Base-by-base conservation (phyloP, 2,329 filamentous ascomycete genomes). In the Orbilia javanica region DNA sequence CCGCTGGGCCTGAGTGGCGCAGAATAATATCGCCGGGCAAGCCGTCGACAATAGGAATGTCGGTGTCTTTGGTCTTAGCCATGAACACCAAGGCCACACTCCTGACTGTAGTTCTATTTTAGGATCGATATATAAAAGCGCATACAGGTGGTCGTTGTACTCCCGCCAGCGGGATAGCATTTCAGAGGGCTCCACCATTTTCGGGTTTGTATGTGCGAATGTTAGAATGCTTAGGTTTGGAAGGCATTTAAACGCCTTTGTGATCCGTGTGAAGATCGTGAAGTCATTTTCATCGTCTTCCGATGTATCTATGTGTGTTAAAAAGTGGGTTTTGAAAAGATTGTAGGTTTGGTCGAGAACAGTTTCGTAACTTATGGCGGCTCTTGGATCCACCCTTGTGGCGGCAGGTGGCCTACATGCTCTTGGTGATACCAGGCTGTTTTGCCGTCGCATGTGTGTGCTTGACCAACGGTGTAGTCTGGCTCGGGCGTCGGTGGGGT, bases 161-260 rank as follows among this genome's bases (percentile, higher is more conserved):
- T 75, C 71, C 18, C 53, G 53, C 71, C 71, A 75, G 11, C 44
- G 42, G 11, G 53, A 27, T 13, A 75, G 55, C 64, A 68, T 75
- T 22, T 69, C 64, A 3, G 64, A 29, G 0, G 34, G 44, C 15
- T 75, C 64, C 3, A 69, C 50, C 42, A 42, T 75, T 55, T 75
- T 75, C 0, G 71, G 64, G 22, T 75, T 75, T n/a, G 71, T 75
- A 63, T 75, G 71, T 10, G 71, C 64, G 20, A 75, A 75, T 39
- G 60, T 48, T 20, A 75, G 64, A 11, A 60, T 44, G 1, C 18
- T 63, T 15, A 75, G 55, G 31, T 62, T 67, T 2, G 64, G 64
- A 6, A 75, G 55, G 1, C n/a, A 42, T 8, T 46, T 42, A 29
- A 75, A 75, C 1, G 64, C 64, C 5, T 44, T 46, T 6, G 71